Evolutionary conservation across 2,329 filamentous ascomycete genomes (phyloP).

Genomic region (Colletotrichum sp.): DNA sequence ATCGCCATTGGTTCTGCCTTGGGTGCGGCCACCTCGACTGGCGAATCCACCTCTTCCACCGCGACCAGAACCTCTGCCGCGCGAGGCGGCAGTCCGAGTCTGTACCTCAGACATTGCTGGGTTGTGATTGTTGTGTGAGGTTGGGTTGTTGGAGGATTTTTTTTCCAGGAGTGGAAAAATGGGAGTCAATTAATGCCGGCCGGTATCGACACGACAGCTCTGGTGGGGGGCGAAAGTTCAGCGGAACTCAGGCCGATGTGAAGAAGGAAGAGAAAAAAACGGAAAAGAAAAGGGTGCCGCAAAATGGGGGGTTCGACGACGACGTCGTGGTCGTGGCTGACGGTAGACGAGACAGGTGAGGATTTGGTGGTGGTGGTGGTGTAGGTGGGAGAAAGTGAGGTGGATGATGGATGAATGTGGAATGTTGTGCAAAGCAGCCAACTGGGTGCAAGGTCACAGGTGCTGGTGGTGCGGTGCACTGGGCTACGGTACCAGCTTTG

Average conservation of each 20-base stretch:
- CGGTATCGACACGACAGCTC: constrained; percentile 22
- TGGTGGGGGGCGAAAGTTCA: constrained; percentile 11
- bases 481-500: neutral
- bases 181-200: constrained; percentile 21
- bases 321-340: constrained; percentile 23
- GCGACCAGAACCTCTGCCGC: constrained; percentile 89
- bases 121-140: constrained; percentile 11
- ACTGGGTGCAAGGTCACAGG: neutral
- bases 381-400: constrained; percentile 22
- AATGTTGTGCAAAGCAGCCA: constrained; percentile 23
- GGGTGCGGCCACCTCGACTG: constrained; percentile 73
- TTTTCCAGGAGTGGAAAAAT: constrained; percentile 20
- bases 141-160: neutral
- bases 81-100: constrained; percentile 80
- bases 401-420: constrained; percentile 25
- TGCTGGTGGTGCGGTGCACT: neutral
- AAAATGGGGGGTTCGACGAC: constrained; percentile 14
- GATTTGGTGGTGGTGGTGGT: constrained; percentile 23
- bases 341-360: constrained; percentile 24
- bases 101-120: constrained; percentile 88
- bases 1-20: constrained; percentile 73
- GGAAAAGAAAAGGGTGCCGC: constrained; percentile 27
- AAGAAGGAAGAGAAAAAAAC: constrained; percentile 24
- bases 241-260: constrained; percentile 28
- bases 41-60: constrained; percentile 82